Evolutionary conservation across 176 grass and related monocot genomes (phyloP).

Genomic region (Oryza longistaminata): DNA sequence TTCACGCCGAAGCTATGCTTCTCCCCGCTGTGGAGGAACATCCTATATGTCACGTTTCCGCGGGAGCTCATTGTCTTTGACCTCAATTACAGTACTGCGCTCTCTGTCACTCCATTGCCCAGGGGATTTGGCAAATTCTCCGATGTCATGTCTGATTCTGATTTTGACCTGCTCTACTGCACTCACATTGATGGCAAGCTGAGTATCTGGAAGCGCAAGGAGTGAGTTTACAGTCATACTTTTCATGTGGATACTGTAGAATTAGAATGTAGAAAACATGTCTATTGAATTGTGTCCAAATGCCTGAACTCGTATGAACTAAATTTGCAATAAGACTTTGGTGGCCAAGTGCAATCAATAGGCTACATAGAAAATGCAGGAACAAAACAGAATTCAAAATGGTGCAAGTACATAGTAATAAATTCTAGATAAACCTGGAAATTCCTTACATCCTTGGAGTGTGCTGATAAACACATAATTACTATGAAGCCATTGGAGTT

Average conservation of each 20-base stretch:
- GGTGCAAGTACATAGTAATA: not conserved
- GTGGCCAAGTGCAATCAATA: constrained; percentile 2
- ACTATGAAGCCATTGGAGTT: not conserved
- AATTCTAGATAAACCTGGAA: constrained; percentile 8
- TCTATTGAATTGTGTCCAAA: not conserved
- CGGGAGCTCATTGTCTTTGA: constrained; percentile 87
- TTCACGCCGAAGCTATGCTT: constrained; percentile 67
- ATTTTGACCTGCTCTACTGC: constrained; percentile 72
- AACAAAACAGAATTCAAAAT: not conserved
- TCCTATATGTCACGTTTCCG: constrained; percentile 59
- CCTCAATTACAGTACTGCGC: constrained; percentile 73
- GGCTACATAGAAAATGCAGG: constrained; percentile 13
- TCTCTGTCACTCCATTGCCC: constrained; percentile 60
- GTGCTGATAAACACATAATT: not conserved
- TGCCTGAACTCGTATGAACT: not conserved
- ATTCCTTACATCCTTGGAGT: not conserved
- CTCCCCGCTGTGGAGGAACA: constrained; percentile 77
- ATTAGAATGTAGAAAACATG: not conserved
- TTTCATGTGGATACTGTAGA: constrained; percentile 11
- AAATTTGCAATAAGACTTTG: constrained; percentile 12
- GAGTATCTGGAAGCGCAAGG: constrained; percentile 91
- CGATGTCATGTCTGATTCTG: constrained; percentile 79
- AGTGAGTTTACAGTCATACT: constrained; percentile 43
- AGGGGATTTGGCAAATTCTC: constrained; percentile 79
- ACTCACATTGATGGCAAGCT: constrained; percentile 89